Conservation (phyloP, 352 stramenopile species). For the Thraustochytrium sp. region DNA sequence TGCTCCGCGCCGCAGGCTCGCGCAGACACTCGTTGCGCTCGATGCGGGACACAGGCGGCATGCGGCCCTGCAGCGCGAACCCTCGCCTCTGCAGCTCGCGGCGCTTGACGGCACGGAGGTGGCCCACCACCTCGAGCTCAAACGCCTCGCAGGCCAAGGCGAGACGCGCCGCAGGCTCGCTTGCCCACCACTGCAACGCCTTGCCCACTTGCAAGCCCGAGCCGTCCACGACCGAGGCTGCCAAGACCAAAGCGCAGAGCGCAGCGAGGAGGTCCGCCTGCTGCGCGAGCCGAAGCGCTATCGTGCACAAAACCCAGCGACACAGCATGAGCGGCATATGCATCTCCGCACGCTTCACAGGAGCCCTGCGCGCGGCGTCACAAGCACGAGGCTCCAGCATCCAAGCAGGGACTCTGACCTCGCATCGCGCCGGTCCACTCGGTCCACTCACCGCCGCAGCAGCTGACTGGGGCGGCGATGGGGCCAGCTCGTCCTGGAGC, state of each 20-base stretch:
- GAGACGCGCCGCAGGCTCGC: not conserved
- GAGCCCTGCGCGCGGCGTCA: not conserved
- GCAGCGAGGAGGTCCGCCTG: not conserved
- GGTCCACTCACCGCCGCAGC: too few relatives aligned
- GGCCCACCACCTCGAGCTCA: not conserved
- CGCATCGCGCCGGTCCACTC: too few relatives aligned
- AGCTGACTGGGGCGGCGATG: too few relatives aligned
- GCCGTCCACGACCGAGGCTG: not conserved
- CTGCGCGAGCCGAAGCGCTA: not conserved
- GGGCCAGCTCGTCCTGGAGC: too few relatives aligned
- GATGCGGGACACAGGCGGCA: not conserved
- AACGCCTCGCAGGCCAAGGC: not conserved
- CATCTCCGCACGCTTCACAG: not conserved
- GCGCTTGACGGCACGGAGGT: not conserved
- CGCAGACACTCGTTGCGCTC: slow-evolving; percentile 15
- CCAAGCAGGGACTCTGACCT: too few relatives aligned
- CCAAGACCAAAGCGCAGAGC: not conserved
- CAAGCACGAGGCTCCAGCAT: not conserved
- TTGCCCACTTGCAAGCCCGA: not conserved
- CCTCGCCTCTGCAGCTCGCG: slow-evolving; percentile 1
- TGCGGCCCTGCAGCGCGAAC: not conserved
- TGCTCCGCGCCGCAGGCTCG: not conserved
- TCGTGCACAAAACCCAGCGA: not conserved
- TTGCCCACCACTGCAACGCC: not conserved
- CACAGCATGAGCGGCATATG: not conserved